Conservation (phyloP, 257 asterid genomes). For the Knoxia roxburghii region DNA sequence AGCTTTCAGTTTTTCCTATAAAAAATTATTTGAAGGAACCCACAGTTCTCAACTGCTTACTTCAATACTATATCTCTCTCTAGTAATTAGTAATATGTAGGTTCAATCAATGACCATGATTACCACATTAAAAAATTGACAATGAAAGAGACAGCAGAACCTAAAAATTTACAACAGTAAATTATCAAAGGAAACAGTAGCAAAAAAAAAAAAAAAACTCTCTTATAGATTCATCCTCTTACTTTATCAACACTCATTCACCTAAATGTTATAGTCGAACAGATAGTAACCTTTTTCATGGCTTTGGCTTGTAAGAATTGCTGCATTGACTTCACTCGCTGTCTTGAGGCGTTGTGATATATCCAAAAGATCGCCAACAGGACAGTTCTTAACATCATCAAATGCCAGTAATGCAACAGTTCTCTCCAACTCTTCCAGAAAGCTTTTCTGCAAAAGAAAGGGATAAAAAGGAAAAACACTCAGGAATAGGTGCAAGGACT, state of each 20-base stretch:
- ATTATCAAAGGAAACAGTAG: not conserved
- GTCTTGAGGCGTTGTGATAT: slow-evolving; percentile 73
- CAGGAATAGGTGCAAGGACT: slow-evolving; percentile 1
- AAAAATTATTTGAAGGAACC: not conserved
- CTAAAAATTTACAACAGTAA: not conserved
- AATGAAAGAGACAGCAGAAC: not conserved
- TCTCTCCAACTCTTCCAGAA: slow-evolving; percentile 77
- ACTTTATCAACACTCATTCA: not conserved
- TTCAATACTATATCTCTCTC: not conserved
- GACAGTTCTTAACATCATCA: slow-evolving; percentile 64
- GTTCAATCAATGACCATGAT: not conserved
- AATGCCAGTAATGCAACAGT: slow-evolving; percentile 79
- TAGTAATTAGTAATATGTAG: not conserved
- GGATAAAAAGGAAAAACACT: slow-evolving; percentile 2
- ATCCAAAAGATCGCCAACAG: slow-evolving; percentile 64
- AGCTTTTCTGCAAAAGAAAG: slow-evolving; percentile 43
- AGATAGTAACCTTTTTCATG: slow-evolving; percentile 73
- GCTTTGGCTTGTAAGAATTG: slow-evolving; percentile 79
- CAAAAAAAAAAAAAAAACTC: too few relatives aligned
- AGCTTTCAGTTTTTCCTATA: not conserved
- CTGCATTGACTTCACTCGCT: slow-evolving; percentile 88
- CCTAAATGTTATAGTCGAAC: not conserved
- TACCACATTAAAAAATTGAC: not conserved
- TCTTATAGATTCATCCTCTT: too few relatives aligned
- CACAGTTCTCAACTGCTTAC: too few relatives aligned